These are phyloP conservation scores for Phytophthora colocasiae DNA, from an alignment of 352 stramenopile species.

Conservation along the genomic window DNA sequence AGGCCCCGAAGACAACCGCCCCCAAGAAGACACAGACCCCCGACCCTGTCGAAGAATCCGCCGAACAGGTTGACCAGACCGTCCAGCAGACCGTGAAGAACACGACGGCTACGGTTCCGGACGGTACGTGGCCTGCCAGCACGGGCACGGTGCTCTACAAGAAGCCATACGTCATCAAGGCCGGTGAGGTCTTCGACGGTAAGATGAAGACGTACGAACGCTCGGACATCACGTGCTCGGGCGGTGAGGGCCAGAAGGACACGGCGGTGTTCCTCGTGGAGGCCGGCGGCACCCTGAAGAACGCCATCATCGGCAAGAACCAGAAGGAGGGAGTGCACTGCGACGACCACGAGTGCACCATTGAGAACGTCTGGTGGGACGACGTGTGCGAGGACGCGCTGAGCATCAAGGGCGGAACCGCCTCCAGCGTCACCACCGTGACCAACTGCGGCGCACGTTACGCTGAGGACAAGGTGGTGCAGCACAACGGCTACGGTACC, in stretches of 20 bases:
- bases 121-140: neutral
- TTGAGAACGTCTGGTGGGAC: neutral
- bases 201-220: constrained; percentile 1
- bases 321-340: neutral
- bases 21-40: neutral
- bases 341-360: constrained; percentile 1
- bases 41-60: neutral
- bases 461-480: constrained; percentile 49
- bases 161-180: neutral
- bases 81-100: constrained; percentile 5
- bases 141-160: neutral
- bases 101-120: constrained; percentile 4
- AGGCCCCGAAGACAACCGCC: constrained; percentile 6
- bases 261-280: neutral
- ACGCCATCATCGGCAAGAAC: constrained; percentile 1
- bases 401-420: constrained; percentile 8
- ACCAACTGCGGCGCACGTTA: constrained; percentile 40
- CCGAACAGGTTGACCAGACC: constrained; percentile 2
- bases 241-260: neutral
- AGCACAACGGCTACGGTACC: constrained; percentile 8
- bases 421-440: constrained; percentile 30
- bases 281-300: neutral
- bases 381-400: constrained; percentile 2
- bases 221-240: constrained; percentile 1
- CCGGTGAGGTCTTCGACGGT: neutral